Evolutionary conservation across 306 rosid species (phyloP).

Genomic region (Clitoria ternatea): DNA sequence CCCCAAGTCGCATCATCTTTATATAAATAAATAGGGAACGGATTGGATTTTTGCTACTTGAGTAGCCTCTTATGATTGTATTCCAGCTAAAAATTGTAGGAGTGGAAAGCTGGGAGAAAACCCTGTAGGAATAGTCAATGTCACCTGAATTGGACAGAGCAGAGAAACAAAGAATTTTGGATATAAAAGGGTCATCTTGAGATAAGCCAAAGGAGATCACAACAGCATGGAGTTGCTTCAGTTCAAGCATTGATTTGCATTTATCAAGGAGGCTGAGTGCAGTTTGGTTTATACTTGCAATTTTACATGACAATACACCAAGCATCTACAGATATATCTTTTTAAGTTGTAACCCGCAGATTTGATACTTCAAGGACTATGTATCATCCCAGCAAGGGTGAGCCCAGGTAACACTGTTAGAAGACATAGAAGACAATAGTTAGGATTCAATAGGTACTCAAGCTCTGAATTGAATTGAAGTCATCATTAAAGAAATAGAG

Average conservation of each 20-base stretch:
- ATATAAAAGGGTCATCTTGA: constrained; percentile 37
- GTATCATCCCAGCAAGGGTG: constrained; percentile 20
- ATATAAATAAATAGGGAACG: constrained; percentile 45
- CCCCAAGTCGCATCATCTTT: constrained; percentile 54
- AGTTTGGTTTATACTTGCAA: constrained; percentile 26
- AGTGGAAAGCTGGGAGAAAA: constrained; percentile 47
- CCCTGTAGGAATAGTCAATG: constrained; percentile 45
- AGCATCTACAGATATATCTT: constrained; percentile 32
- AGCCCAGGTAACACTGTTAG: constrained; percentile 6
- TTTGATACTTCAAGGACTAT: not conserved
- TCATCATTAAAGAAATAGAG: not conserved
- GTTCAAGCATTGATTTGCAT: constrained; percentile 62
- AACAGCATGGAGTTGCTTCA: constrained; percentile 60
- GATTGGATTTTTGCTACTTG: constrained; percentile 56
- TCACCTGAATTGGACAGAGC: constrained; percentile 51
- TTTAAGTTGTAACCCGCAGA: not conserved
- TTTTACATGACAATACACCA: constrained; percentile 24
- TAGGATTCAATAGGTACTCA: not conserved
- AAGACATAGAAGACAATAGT: not conserved
- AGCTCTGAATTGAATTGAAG: not conserved
- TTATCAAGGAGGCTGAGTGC: constrained; percentile 34
- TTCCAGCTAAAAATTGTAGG: constrained; percentile 61
- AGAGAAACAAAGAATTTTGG: constrained; percentile 44
- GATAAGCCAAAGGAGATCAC: constrained; percentile 51
- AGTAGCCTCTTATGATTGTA: constrained; percentile 58